These are phyloP conservation scores for Xylaria sp. DNA, from an alignment of 2,329 filamentous ascomycete species.

Conservation along the genomic window DNA sequence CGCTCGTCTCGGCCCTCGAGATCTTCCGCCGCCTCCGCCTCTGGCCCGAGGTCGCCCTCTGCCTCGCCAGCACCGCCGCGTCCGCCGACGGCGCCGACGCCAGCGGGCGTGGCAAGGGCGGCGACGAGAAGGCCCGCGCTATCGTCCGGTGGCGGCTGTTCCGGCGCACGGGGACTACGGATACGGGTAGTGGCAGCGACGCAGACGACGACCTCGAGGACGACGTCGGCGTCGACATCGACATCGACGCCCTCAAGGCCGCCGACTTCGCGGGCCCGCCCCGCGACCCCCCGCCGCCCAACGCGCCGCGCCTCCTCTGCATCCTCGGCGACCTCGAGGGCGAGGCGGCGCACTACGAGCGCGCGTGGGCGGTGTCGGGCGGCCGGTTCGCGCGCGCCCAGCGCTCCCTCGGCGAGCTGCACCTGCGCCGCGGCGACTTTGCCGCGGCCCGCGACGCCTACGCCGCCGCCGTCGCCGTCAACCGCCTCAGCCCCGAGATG, in stretches of 20 bases:
- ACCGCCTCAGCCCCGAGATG: slow-evolving; percentile 77
- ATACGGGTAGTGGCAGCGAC: slow-evolving; percentile 30
- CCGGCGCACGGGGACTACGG: slow-evolving; percentile 53
- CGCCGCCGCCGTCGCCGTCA: slow-evolving; percentile 73
- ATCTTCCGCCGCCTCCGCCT: slow-evolving; percentile 93
- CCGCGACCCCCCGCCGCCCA: slow-evolving; percentile 70
- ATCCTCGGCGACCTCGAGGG: slow-evolving; percentile 89
- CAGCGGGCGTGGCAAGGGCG: slow-evolving; percentile 56
- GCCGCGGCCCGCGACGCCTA: slow-evolving; percentile 77
- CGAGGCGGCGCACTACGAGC: slow-evolving; percentile 74
- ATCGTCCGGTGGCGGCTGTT: slow-evolving; percentile 81
- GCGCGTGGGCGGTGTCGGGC: slow-evolving; percentile 85
- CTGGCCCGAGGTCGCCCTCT: slow-evolving; percentile 94
- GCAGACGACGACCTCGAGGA: slow-evolving; percentile 50
- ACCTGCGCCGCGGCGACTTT: slow-evolving; percentile 68
- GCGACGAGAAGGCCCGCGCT: slow-evolving; percentile 78
- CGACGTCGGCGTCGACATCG: slow-evolving; percentile 59
- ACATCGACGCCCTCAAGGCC: slow-evolving; percentile 57
- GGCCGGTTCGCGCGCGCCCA: slow-evolving; percentile 84
- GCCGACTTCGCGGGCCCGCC: slow-evolving; percentile 64
- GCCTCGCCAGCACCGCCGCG: slow-evolving; percentile 66
- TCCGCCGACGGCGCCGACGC: slow-evolving; percentile 66
- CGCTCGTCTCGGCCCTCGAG: slow-evolving; percentile 84
- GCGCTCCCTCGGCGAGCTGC: slow-evolving; percentile 79
- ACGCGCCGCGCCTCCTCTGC: slow-evolving; percentile 87